Evolutionary conservation across 2,329 filamentous ascomycete genomes (phyloP), one percentile per base, ranked within the genome.

Genomic region (Kalmusia sp.): DNA sequence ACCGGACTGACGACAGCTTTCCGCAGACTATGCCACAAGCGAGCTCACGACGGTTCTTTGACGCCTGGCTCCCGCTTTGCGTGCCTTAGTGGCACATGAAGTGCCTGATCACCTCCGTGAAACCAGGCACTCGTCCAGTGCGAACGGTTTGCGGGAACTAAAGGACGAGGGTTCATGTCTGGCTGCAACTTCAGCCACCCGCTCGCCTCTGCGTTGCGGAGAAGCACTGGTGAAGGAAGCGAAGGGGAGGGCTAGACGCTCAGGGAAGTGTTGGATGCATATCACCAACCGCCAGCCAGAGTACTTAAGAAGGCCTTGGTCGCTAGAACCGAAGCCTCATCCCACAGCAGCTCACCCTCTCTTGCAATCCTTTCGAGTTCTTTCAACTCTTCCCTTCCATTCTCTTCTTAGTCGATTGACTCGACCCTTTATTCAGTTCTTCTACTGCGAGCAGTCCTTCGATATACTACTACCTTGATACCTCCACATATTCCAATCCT

Each of bases 331-430:
- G 31, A 43, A n/a, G 14, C 37, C 34, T 46, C 33, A 50, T 50
- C 25, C 34, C 27, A 46, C 33, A 38, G 21, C 34, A 34, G 40
- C 31, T 40, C 38, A 27, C 15, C 40, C 30, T 47, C 44, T 22
- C 22, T 27, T 47, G n/a, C 17, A 28, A 14, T 37, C 34, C 33
- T 37, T 48, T 19, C 19, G 14, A 35, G 19, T 27, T 30, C 24
- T 28, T 46, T 37, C 28, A 27, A 14, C 34, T 46, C 33, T 49
- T 34, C 21, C 45, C 15, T 40, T 50, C 27, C 34, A 28, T 54
- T 46, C 46, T 40, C 39, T 46, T 54, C 34, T 40, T 46, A 25
- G 46, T 54, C 51, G 51, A 50, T 54, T 54, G 51, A 50, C 27
- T 54, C 51, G 51, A 50, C 46, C 37, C 17, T 49, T 43, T 27